These are phyloP conservation scores for Termitomyces titanicus DNA, from an alignment of 768 basidiomycete species.

Conservation along the genomic window DNA sequence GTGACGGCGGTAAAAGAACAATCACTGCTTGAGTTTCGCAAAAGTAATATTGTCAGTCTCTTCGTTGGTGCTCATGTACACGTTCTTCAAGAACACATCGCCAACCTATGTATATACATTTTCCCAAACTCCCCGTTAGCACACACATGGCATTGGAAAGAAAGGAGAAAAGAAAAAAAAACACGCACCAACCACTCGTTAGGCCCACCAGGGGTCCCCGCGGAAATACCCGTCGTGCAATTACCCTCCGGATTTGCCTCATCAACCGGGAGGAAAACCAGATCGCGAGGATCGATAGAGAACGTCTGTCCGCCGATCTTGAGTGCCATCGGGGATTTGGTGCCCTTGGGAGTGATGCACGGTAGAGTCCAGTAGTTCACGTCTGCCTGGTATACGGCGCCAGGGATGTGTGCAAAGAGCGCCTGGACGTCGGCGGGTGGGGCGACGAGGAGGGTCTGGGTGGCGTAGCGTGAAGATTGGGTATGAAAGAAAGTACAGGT, in stretches of 20 bases:
- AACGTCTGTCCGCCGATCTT: conserved; percentile 58
- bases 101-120: conserved; percentile 24
- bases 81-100: conserved; percentile 39
- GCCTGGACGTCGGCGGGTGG: conserved; percentile 43
- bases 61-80: conserved; percentile 36
- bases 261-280: conserved; percentile 51
- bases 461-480: not conserved
- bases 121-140: not conserved
- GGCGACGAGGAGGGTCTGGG: conserved; percentile 17
- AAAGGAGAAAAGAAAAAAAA: not conserved
- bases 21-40: conserved; percentile 20
- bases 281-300: conserved; percentile 54
- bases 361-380: conserved; percentile 54
- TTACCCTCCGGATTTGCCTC: conserved; percentile 42
- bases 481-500: too few relatives aligned
- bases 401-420: conserved; percentile 54
- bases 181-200: conserved; percentile 40
- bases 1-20: not conserved
- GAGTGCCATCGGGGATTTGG: conserved; percentile 43
- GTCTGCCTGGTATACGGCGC: conserved; percentile 44
- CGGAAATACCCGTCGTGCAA: conserved; percentile 60
- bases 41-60: conserved; percentile 30
- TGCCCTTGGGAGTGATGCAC: conserved; percentile 43
- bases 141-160: too few relatives aligned
- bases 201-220: conserved; percentile 46